Base-by-base conservation (phyloP, 2,329 filamentous ascomycete species). In the Colletotrichum noveboracense region DNA sequence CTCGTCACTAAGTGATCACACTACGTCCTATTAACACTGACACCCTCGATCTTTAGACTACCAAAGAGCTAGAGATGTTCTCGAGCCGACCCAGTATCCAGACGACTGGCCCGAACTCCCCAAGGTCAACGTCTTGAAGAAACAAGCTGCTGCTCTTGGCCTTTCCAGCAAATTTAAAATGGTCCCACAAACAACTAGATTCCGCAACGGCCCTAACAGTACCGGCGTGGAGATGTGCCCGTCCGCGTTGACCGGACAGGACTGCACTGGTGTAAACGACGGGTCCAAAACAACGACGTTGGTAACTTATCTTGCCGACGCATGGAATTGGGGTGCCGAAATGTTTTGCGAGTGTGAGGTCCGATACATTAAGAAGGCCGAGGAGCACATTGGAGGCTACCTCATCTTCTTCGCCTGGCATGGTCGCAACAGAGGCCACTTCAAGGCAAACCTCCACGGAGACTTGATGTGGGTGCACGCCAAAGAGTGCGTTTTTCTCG, bases 271-370 rank as follows among this genome's bases (percentile, higher is more conserved):
- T 1, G 78, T 93, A 74, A 94, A 94, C 78, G 93, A 94, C 80
- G 91, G 91, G 3, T 93, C 91, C 34, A 94, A 94, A 82, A 93
- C 89, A 21, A 92, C 90, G 13, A 93, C 91, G 0, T 85, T 92
- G 2, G 91, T 93, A 48, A 94, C 92, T 1, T 94, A 94, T 79
- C 84, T 94, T 9, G 88, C 91, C 9, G 93, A 94, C 81, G 92
- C 93, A 3, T 94, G 92, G 92, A 93, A 93, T 79, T 93, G 92
- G 91, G 93, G 92, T 10, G 91, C 93, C 14, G 92, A 94, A 79
- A 90, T 94, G 82, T 94, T 94, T 77, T 94, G 93, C 82, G 89
- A 92, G 78, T 92, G 91, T 76, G 92, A 94, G 81, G 93, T 94
- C 3, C 87, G 90, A 60, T 90, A 93, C 79, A 85, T 94, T 66